phyloP scores from a whole-genome alignment of 495 filamentous ascomycete species.

The Barbatosphaeria neglecta region DNA sequence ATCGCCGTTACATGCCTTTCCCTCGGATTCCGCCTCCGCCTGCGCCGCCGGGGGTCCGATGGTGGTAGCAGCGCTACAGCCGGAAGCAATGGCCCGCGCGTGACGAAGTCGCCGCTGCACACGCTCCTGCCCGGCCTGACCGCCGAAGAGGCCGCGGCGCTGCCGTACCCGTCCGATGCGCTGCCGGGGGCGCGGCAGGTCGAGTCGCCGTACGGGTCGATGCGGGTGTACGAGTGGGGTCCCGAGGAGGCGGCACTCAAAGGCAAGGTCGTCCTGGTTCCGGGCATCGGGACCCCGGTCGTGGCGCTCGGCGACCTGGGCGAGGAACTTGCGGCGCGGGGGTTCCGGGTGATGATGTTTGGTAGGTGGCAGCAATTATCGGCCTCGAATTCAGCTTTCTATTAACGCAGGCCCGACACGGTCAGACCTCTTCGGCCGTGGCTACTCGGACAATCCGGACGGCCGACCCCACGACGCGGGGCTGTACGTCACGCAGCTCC shows the following conservation, averaged over 20 bases:
- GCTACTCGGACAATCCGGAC: slow-evolving; percentile 61
- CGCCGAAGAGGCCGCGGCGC: slow-evolving; percentile 5
- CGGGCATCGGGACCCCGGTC: slow-evolving; percentile 71
- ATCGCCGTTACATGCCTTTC: background rate
- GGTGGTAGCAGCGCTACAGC: background rate
- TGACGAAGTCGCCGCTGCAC: slow-evolving; percentile 11
- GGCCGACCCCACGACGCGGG: slow-evolving; percentile 54
- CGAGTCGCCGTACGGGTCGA: slow-evolving; percentile 57
- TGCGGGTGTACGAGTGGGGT: slow-evolving; percentile 75
- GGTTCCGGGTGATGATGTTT: slow-evolving; percentile 70
- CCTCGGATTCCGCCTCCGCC: background rate
- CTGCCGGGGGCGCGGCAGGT: slow-evolving; percentile 69
- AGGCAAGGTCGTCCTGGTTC: slow-evolving; percentile 64
- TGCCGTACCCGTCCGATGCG: slow-evolving; percentile 61
- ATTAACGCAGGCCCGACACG: too few species aligned
- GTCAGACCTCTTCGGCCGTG: slow-evolving; percentile 62
- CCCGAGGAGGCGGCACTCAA: slow-evolving; percentile 42
- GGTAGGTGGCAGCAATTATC: too few species aligned
- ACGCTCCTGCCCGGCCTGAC: slow-evolving; percentile 13
- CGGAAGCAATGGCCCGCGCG: background rate
- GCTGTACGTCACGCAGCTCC: slow-evolving; percentile 63
- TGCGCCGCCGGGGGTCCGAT: background rate
- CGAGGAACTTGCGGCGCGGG: slow-evolving; percentile 50
- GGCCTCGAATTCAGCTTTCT: too few species aligned
- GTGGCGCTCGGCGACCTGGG: slow-evolving; percentile 53